Conservation (phyloP, 1,139 yeast species). For the Eremothecium cymbalariae region DNA sequence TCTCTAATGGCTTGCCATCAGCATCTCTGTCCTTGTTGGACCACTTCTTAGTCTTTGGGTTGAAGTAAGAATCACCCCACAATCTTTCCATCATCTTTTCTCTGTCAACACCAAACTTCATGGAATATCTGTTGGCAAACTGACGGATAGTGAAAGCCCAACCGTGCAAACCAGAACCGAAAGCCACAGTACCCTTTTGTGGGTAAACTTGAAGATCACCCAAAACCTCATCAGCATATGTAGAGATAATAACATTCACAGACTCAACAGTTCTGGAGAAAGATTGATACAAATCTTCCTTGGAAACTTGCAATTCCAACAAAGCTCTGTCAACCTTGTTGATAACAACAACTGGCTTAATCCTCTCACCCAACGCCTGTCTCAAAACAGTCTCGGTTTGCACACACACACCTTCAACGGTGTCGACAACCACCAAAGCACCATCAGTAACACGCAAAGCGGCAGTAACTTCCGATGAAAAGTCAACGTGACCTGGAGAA, state of each 20-base stretch:
- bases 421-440: constrained; percentile 98
- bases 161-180: constrained; percentile 99
- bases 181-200: constrained; percentile 98
- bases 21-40: constrained; percentile 94
- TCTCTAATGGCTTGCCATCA: constrained; percentile 89
- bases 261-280: constrained; percentile 98
- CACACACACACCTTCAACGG: constrained; percentile 99
- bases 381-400: constrained; percentile 99
- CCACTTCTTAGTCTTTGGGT: constrained; percentile 99
- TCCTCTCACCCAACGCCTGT: constrained; percentile 99
- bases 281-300: constrained; percentile 98
- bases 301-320: constrained; percentile 96
- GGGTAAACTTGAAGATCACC: constrained; percentile 99
- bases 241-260: constrained; percentile 95
- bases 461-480: constrained; percentile 99
- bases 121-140: constrained; percentile 96
- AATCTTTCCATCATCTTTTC: constrained; percentile 97
- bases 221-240: constrained; percentile 80
- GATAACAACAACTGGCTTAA: constrained; percentile 95
- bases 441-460: constrained; percentile 99
- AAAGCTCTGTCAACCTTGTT: constrained; percentile 99
- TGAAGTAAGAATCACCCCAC: constrained; percentile 99
- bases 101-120: constrained; percentile 99
- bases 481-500: constrained; percentile 99
- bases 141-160: constrained; percentile 99